Percentiles rank a stretch among this genome's conserved stretches.
phyloP scores from a whole-genome alignment of 164 flowering plant genomes.

The Kingdonia uniflora region DNA sequence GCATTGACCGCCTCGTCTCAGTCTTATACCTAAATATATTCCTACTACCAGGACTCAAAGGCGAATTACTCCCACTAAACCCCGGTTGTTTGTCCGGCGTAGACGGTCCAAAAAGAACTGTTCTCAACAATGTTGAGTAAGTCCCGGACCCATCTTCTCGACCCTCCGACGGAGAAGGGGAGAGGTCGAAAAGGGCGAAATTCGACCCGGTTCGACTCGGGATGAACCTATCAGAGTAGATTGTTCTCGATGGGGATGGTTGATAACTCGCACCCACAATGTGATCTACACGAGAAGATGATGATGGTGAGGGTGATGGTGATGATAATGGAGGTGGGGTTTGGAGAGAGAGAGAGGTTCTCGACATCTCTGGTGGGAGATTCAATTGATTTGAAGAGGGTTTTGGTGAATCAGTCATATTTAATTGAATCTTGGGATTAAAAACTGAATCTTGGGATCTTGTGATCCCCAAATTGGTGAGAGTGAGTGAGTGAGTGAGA shows the following conservation, averaged over 20 bases:
- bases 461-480: not conserved
- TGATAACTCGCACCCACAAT: conserved; percentile 27
- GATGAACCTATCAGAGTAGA: conserved; percentile 82
- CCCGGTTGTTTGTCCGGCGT: conserved; percentile 48
- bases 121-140: conserved; percentile 41
- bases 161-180: conserved; percentile 27
- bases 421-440: not conserved
- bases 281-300: conserved; percentile 20
- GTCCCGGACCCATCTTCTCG: conserved; percentile 45
- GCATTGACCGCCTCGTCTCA: conserved; percentile 49
- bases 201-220: conserved; percentile 83
- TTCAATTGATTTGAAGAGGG: conserved; percentile 17
- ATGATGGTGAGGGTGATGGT: conserved; percentile 4
- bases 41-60: conserved; percentile 25
- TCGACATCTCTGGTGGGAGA: conserved; percentile 29
- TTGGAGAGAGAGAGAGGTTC: conserved; percentile 18
- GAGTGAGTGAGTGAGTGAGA: too few species aligned
- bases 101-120: conserved; percentile 63
- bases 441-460: too few species aligned
- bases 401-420: conserved; percentile 22
- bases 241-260: conserved; percentile 51
- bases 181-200: conserved; percentile 56
- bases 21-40: conserved; percentile 85
- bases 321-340: conserved; percentile 4
- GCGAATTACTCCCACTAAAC: conserved; percentile 9